Conservation (phyloP, 1,284 basidiomycete species). For the Cutaneotrichosporon daszewskae region DNA sequence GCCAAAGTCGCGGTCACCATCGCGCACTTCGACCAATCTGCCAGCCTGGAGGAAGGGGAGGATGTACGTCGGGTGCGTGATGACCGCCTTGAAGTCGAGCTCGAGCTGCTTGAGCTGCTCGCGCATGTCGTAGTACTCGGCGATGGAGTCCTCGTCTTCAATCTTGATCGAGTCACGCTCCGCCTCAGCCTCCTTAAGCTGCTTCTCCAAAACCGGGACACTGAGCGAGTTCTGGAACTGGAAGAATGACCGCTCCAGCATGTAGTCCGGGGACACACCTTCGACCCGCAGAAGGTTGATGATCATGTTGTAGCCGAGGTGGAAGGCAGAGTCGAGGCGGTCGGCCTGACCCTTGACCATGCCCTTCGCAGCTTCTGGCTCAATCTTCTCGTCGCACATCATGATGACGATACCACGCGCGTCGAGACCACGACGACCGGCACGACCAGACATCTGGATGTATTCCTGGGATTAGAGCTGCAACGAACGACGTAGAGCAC, state of each 20-base stretch:
- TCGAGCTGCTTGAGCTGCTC: slow-evolving; percentile 85
- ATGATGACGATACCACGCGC: slow-evolving; percentile 99
- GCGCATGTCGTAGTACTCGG: slow-evolving; percentile 85
- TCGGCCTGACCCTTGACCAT: slow-evolving; percentile 99
- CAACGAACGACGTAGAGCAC: slow-evolving; percentile 24
- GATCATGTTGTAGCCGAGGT: slow-evolving; percentile 99
- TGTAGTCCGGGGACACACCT: slow-evolving; percentile 95
- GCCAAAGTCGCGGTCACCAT: slow-evolving; percentile 84
- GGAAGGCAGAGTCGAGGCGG: slow-evolving; percentile 94
- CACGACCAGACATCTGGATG: slow-evolving; percentile 98
- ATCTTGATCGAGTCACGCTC: slow-evolving; percentile 63
- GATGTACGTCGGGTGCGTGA: slow-evolving; percentile 90
- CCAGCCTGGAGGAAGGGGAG: slow-evolving; percentile 91
- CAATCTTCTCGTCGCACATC: slow-evolving; percentile 99
- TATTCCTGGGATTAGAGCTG: slow-evolving; percentile 76
- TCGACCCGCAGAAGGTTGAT: slow-evolving; percentile 98
- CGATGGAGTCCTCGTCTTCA: slow-evolving; percentile 74
- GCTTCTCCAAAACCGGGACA: slow-evolving; percentile 79
- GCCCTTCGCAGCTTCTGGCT: slow-evolving; percentile 81
- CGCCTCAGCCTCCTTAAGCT: slow-evolving; percentile 70
- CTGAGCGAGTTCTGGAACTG: slow-evolving; percentile 94
- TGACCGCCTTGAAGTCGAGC: slow-evolving; percentile 78
- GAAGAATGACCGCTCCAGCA: slow-evolving; percentile 96
- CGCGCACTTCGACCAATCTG: slow-evolving; percentile 79
- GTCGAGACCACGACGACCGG: slow-evolving; percentile 92